Conservation (phyloP, 1,284 basidiomycete species). For the Schizopora paradoxa region DNA sequence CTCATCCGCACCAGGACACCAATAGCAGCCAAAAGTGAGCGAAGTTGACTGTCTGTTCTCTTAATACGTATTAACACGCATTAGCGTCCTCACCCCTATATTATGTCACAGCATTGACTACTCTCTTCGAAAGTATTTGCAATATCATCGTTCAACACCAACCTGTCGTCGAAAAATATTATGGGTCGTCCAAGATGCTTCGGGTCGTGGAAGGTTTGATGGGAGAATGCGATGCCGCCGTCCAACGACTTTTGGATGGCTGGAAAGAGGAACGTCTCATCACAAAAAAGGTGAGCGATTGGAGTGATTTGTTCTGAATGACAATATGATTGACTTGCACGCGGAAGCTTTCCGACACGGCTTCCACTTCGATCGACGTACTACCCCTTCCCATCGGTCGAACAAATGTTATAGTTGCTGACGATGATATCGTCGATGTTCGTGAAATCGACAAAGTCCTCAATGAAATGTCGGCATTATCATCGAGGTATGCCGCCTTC, state of each 20-base stretch:
- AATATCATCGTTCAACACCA: conserved; percentile 97
- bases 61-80: conserved; percentile 16
- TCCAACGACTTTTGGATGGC: conserved; percentile 68
- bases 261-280: conserved; percentile 89
- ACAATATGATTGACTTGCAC: conserved; percentile 7
- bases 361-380: conserved; percentile 18
- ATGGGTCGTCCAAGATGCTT: conserved; percentile 83
- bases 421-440: conserved; percentile 72
- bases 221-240: conserved; percentile 83
- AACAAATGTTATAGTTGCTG: conserved; percentile 37
- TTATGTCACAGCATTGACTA: conserved; percentile 82
- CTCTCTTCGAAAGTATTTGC: conserved; percentile 92
- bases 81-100: conserved; percentile 85
- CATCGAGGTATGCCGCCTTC: conserved; percentile 89
- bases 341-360: conserved; percentile 29
- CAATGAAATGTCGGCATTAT: conserved; percentile 84
- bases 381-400: too few relatives aligned
- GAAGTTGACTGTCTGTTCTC: conserved; percentile 8
- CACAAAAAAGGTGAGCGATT: conserved; percentile 55
- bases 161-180: conserved; percentile 96
- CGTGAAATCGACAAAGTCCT: conserved; percentile 87
- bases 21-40: conserved; percentile 73
- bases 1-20: conserved; percentile 79
- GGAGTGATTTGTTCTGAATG: too few relatives aligned
- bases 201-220: conserved; percentile 75